A percentile compares a stretch with the other conserved stretches of the same genome.
Conservation (phyloP, 306 rosid species). For the Calophaca sinica region DNA sequence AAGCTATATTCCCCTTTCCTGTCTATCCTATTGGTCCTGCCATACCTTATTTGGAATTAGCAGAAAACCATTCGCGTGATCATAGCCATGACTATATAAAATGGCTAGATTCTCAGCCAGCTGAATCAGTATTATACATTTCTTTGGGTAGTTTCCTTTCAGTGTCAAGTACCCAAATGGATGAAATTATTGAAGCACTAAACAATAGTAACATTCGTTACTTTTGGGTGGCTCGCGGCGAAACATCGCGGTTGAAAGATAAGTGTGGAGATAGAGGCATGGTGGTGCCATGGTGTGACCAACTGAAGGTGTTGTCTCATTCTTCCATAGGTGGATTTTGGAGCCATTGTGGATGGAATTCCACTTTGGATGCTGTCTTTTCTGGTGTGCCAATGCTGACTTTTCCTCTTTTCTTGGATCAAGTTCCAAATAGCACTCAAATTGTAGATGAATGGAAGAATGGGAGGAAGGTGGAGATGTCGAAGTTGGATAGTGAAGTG, state of each 20-base stretch:
- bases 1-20: constrained; percentile 49
- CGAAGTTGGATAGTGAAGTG: constrained; percentile 16
- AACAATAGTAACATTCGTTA: constrained; percentile 40
- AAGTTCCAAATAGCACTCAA: constrained; percentile 55
- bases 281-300: constrained; percentile 69
- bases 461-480: constrained; percentile 48
- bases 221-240: constrained; percentile 64
- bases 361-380: constrained; percentile 54
- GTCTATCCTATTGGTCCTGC: constrained; percentile 65
- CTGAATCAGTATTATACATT: constrained; percentile 63
- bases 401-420: constrained; percentile 62
- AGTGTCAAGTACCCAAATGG: constrained; percentile 57
- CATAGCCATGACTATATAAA: constrained; percentile 41
- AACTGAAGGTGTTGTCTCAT: constrained; percentile 61
- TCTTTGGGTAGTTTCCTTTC: constrained; percentile 68
- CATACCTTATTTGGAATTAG: constrained; percentile 53
- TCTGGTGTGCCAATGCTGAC: constrained; percentile 59
- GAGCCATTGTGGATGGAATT: constrained; percentile 78
- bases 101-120: constrained; percentile 67
- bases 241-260: constrained; percentile 47
- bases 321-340: constrained; percentile 57
- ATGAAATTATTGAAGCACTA: constrained; percentile 55
- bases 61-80: neutral
- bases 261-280: constrained; percentile 55
- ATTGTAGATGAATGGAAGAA: constrained; percentile 60